Evolutionary conservation across 2,329 filamentous ascomycete genomes (phyloP).

Genomic region (Scorias spongiosa): DNA sequence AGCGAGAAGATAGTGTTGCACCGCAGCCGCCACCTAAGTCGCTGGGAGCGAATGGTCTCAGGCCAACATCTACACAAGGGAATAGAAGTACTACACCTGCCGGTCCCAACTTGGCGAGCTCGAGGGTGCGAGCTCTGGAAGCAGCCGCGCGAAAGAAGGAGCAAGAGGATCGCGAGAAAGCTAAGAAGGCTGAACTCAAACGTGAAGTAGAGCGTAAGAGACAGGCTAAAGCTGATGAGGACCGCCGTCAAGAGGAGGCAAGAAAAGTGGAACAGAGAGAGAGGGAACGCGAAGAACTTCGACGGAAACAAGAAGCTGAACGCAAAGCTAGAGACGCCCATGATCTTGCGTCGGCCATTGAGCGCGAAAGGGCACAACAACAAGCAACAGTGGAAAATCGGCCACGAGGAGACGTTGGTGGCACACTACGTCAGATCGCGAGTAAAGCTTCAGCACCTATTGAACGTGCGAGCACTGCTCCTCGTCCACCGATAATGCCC

Average conservation of each 20-base stretch:
- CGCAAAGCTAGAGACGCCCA: conserved; percentile 17
- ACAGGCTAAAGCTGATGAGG: conserved; percentile 51
- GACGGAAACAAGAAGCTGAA: conserved; percentile 13
- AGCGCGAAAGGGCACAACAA: conserved; percentile 20
- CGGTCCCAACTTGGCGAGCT: conserved; percentile 25
- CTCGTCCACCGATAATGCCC: conserved; percentile 43
- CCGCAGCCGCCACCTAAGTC: conserved; percentile 33
- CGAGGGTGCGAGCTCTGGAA: conserved; percentile 42
- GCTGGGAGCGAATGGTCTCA: conserved; percentile 46
- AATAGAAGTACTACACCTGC: conserved; percentile 26
- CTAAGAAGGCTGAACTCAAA: conserved; percentile 68
- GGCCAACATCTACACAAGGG: conserved; percentile 48
- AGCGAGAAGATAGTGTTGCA: conserved; percentile 14
- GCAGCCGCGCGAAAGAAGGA: conserved; percentile 70
- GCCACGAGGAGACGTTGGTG: conserved; percentile 33
- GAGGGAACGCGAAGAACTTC: conserved; percentile 23
- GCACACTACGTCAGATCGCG: conserved; percentile 36
- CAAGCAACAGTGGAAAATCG: conserved; percentile 12
- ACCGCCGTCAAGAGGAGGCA: conserved; percentile 23
- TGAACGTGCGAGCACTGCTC: conserved; percentile 36
- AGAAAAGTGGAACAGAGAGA: conserved; percentile 19
- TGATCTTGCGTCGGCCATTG: conserved; percentile 20
- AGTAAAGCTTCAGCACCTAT: conserved; percentile 36
- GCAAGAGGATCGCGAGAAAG: conserved; percentile 64
- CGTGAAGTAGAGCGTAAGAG: conserved; percentile 66